A percentile compares a stretch with the other conserved stretches of the same genome.
Evolutionary conservation across 73 alveolate species (phyloP).

Genomic region (Paramecium octaurelia): DNA sequence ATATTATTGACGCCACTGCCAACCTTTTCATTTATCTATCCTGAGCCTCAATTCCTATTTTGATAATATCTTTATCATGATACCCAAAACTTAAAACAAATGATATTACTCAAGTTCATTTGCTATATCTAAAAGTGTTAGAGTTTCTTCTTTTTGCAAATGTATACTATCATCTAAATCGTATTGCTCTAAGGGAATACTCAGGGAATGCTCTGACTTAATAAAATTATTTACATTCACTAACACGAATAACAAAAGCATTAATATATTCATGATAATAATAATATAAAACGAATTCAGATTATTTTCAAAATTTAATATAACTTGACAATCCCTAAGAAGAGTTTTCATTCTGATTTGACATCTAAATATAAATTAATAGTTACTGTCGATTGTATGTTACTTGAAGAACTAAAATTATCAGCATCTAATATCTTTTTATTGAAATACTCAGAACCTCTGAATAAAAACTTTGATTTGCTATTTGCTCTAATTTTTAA

Average conservation of each 20-base stretch:
- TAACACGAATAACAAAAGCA: neutral
- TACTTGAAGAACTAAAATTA: constrained; percentile 2
- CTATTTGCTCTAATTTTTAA: neutral
- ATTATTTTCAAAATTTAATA: neutral
- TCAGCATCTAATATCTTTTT: neutral
- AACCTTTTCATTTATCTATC: neutral
- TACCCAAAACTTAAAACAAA: neutral
- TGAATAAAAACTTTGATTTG: neutral
- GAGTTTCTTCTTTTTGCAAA: neutral
- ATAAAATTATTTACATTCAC: constrained; percentile 1
- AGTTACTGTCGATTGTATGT: constrained; percentile 11
- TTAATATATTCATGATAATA: neutral
- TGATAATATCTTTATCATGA: neutral
- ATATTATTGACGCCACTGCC: constrained; percentile 36
- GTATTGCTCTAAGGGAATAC: neutral
- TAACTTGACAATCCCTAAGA: neutral
- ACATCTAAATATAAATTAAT: neutral
- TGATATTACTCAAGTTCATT: neutral
- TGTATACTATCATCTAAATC: neutral
- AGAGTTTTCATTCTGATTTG: constrained; percentile 20
- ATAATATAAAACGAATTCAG: constrained; percentile 19
- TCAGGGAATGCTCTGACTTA: neutral
- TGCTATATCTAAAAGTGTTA: neutral
- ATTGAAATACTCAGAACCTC: neutral
- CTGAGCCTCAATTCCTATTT: neutral